Evolutionary conservation across 257 asterid species (phyloP), one percentile per base, ranked within the genome.

Genomic region (Misopates orontium): DNA sequence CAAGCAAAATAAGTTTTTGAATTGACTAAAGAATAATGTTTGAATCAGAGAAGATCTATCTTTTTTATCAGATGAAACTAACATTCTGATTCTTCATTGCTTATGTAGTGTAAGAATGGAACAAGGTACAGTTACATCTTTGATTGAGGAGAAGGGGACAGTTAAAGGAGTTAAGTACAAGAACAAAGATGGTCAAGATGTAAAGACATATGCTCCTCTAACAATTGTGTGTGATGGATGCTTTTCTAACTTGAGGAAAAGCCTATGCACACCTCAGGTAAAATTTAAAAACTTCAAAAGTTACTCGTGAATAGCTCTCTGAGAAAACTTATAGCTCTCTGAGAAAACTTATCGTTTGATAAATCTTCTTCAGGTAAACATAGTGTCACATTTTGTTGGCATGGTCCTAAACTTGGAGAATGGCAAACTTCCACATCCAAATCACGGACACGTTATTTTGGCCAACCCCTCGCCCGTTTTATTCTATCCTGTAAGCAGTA

Each of bases 221-320:
- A 80, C 88, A 4, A 77, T 83, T 12, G 83, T 79, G 1, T 82
- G 88, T 16, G 88, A 82, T 61, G 88, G 85, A 17, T 77, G 88
- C 58, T 80, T 83, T 60, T 83, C 88, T 57, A 80, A 80, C 51
- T 67, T 80, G 72, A 74, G 86, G 51, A 81, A 79, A 36, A 75
- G 71, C 42, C 78, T 83, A 0, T 83, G 86, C 69, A 72, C 73
- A 18, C 89, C 89, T 2, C 79, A 80, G 85, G 84, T 78, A 59
- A 24, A 16, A 23, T 49, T 13, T 24, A 8, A 67, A 15, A 53
- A 62, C 42, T 10, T 3, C 1, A 4, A 8, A n/a, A n/a, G n/a
- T n/a, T n/a, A n/a, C n/a, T n/a, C n/a, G n/a, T n/a, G n/a, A n/a
- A n/a, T n/a, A n/a, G n/a, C n/a, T n/a, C n/a, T n/a, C n/a, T n/a